A percentile compares a stretch with the other conserved stretches of the same genome.
Conservation (phyloP, 352 stramenopile species). For the Globisporangium splendens region DNA sequence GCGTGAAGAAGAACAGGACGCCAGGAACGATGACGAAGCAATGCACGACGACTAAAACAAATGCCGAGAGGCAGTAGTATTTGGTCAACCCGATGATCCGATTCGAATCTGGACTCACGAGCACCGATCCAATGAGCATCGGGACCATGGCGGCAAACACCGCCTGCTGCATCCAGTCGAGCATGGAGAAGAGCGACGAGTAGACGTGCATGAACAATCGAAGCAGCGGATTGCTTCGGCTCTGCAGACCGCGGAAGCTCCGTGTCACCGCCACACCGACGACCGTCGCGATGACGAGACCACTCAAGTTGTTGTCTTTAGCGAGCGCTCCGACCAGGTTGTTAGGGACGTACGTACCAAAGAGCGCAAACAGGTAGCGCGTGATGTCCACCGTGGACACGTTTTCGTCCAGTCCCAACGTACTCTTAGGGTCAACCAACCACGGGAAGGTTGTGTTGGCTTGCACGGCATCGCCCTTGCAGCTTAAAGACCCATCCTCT, state of each 20-base stretch:
- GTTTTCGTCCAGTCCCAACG: conserved; percentile 37
- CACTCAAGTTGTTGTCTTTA: conserved; percentile 37
- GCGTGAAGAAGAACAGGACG: conserved; percentile 45
- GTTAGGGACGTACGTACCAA: conserved; percentile 41
- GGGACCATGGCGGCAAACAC: conserved; percentile 43
- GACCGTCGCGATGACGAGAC: conserved; percentile 41
- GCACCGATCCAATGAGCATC: conserved; percentile 40
- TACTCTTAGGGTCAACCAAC: conserved; percentile 36
- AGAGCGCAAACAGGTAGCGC: conserved; percentile 39
- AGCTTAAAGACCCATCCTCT: conserved; percentile 18
- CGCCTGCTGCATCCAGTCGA: conserved; percentile 55
- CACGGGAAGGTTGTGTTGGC: conserved; percentile 52
- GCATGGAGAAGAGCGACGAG: conserved; percentile 48
- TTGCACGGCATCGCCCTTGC: conserved; percentile 26
- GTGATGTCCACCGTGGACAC: conserved; percentile 39
- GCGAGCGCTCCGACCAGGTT: conserved; percentile 45
- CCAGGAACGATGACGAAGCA: conserved; percentile 39
- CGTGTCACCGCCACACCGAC: conserved; percentile 13
- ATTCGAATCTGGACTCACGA: conserved; percentile 28
- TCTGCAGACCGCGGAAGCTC: conserved; percentile 19
- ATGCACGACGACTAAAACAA: conserved; percentile 29
- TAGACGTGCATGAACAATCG: conserved; percentile 60
- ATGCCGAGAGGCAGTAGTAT: conserved; percentile 33
- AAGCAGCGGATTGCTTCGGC: conserved; percentile 52
- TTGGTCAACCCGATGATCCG: conserved; percentile 34